These are phyloP conservation scores for Fomitopsis betulina DNA, from an alignment of 1,284 basidiomycete genomes.

Conservation along the genomic window DNA sequence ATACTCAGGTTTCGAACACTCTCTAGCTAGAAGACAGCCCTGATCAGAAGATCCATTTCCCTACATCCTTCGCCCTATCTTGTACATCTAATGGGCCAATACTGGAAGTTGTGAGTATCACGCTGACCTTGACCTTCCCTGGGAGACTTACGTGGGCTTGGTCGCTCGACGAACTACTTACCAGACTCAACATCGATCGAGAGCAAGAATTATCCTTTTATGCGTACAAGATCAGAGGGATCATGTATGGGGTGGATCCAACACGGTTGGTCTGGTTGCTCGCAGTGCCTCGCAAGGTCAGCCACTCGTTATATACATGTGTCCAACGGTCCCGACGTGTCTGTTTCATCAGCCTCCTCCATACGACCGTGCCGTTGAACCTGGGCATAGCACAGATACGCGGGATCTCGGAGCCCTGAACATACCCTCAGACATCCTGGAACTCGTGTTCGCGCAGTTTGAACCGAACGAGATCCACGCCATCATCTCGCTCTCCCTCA, in stretches of 20 bases:
- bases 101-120: too few species aligned
- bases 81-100: not conserved
- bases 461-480: not conserved
- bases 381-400: not conserved
- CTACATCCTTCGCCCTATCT: too few species aligned
- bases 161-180: not conserved
- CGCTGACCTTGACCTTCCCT: too few species aligned
- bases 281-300: not conserved
- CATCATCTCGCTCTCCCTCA: constrained; percentile 4
- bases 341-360: not conserved
- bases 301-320: not conserved
- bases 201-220: not conserved
- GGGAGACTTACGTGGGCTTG: not conserved
- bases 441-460: not conserved
- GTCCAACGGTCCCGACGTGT: too few species aligned
- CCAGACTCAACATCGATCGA: not conserved
- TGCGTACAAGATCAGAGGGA: not conserved
- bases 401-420: not conserved
- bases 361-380: not conserved
- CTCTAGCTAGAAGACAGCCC: too few species aligned
- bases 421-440: constrained; percentile 1
- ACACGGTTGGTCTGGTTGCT: not conserved
- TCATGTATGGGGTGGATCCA: not conserved
- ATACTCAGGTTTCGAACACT: too few species aligned
- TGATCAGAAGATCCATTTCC: too few species aligned